phyloP scores from a whole-genome alignment of 2,329 filamentous ascomycete genomes.

The Mariannaea sp. region DNA sequence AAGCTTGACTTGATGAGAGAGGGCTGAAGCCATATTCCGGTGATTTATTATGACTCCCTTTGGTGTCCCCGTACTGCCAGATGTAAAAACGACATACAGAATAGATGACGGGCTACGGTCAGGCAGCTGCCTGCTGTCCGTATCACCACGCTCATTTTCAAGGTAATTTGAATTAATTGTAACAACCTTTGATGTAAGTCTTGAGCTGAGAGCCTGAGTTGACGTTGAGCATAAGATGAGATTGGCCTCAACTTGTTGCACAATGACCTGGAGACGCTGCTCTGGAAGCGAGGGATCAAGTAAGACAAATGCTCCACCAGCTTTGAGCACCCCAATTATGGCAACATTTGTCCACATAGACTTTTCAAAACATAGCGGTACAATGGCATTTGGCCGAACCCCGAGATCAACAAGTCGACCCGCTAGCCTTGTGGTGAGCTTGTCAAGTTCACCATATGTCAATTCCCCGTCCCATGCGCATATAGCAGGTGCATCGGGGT shows the following conservation, averaged over 20 bases:
- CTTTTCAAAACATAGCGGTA: slow-evolving; percentile 31
- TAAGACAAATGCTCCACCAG: slow-evolving; percentile 31
- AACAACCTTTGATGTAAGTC: not conserved
- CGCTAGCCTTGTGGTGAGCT: slow-evolving; percentile 45
- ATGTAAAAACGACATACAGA: slow-evolving; percentile 34
- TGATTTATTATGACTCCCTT: slow-evolving; percentile 30
- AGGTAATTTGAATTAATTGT: no score
- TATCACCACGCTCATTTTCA: no score
- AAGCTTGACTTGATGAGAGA: slow-evolving; percentile 22
- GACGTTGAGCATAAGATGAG: not conserved
- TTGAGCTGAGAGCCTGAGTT: not conserved
- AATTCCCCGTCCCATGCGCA: slow-evolving; percentile 38
- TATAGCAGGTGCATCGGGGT: slow-evolving; percentile 26
- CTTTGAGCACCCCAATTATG: slow-evolving; percentile 34
- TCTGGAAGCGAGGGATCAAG: slow-evolving; percentile 25
- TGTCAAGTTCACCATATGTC: slow-evolving; percentile 48
- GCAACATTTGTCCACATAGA: slow-evolving; percentile 32
- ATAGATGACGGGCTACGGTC: not conserved
- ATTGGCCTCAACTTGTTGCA: slow-evolving; percentile 1
- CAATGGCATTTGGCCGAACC: slow-evolving; percentile 29
- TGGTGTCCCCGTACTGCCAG: slow-evolving; percentile 34
- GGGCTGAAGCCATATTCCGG: not conserved
- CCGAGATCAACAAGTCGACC: slow-evolving; percentile 40
- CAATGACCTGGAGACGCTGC: slow-evolving; percentile 16
- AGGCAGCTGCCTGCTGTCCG: not conserved